phyloP scores from a whole-genome alignment of 2,329 filamentous ascomycete species.

The Thermochaetoides dissita region DNA sequence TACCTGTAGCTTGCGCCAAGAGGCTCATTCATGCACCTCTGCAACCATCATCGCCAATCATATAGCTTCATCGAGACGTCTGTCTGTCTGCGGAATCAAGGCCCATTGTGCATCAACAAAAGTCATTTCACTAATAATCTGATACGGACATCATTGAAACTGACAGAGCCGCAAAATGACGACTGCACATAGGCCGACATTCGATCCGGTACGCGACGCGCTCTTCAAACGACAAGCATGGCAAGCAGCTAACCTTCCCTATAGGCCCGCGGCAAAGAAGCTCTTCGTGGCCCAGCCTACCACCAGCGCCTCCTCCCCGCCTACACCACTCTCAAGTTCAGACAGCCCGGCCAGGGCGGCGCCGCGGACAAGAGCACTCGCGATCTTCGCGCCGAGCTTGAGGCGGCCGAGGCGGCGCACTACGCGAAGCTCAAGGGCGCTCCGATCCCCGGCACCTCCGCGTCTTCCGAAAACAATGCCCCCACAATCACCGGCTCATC shows the following conservation, averaged over 20 bases:
- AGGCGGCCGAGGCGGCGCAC: constrained; percentile 77
- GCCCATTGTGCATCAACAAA: no score
- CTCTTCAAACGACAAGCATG: neutral
- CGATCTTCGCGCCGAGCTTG: constrained; percentile 79
- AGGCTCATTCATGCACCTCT: neutral
- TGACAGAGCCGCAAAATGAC: constrained; percentile 33
- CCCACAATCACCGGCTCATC: constrained; percentile 17
- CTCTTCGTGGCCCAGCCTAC: constrained; percentile 82
- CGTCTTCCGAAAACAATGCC: constrained; percentile 26
- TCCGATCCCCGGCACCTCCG: constrained; percentile 26
- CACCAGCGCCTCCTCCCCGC: constrained; percentile 91
- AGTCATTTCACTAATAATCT: no score
- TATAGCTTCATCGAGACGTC: neutral
- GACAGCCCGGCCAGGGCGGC: constrained; percentile 79
- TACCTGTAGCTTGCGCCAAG: neutral
- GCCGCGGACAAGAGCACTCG: constrained; percentile 53
- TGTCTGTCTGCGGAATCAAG: no score
- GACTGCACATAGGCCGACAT: constrained; percentile 71
- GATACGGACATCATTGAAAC: no score
- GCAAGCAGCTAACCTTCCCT: constrained; percentile 16
- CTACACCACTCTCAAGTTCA: constrained; percentile 76
- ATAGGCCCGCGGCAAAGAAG: constrained; percentile 85
- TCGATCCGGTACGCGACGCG: constrained; percentile 60
- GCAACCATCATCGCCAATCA: neutral
- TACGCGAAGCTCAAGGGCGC: constrained; percentile 71